A percentile compares a stretch with the other conserved stretches of the same genome.
Conservation (phyloP, 2,329 filamentous ascomycete species). For the Endoconidiophora polonica region DNA sequence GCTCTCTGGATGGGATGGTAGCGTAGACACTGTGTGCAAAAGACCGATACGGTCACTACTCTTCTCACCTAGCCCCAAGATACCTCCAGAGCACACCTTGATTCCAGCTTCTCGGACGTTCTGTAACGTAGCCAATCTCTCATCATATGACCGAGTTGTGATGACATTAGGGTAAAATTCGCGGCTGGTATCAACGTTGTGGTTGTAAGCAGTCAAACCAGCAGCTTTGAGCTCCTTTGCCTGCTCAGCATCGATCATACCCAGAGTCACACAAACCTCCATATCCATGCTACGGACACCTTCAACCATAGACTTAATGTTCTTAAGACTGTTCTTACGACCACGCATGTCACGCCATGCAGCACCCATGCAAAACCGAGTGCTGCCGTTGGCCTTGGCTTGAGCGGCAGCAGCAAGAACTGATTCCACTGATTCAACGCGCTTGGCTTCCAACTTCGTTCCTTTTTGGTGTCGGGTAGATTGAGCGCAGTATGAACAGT, state of each 20-base stretch:
- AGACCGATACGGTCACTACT: conserved; percentile 66
- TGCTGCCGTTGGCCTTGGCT: conserved; percentile 71
- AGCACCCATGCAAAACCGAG: conserved; percentile 87
- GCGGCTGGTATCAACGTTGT: conserved; percentile 80
- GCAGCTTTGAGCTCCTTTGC: conserved; percentile 69
- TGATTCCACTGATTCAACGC: conserved; percentile 62
- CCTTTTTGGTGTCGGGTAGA: conserved; percentile 64
- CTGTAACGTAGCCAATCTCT: conserved; percentile 61
- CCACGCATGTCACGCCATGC: conserved; percentile 91
- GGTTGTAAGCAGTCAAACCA: conserved; percentile 81
- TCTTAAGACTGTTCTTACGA: conserved; percentile 65
- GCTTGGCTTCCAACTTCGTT: conserved; percentile 63
- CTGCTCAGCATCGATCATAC: conserved; percentile 74
- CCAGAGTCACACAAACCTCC: conserved; percentile 85
- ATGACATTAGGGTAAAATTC: conserved; percentile 82
- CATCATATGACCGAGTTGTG: conserved; percentile 72
- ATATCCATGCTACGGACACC: conserved; percentile 69
- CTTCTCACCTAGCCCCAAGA: conserved; percentile 69
- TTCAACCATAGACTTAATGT: conserved; percentile 72
- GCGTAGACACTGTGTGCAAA: conserved; percentile 63
- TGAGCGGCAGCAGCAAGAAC: conserved; percentile 63
- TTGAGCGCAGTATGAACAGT: conserved; percentile 86
- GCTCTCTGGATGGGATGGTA: conserved; percentile 71
- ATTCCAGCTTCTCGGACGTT: conserved; percentile 76
- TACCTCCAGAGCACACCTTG: conserved; percentile 80